These are phyloP conservation scores for Skeletonema potamos DNA, from an alignment of 108 stramenopile genomes.

Conservation along the genomic window DNA sequence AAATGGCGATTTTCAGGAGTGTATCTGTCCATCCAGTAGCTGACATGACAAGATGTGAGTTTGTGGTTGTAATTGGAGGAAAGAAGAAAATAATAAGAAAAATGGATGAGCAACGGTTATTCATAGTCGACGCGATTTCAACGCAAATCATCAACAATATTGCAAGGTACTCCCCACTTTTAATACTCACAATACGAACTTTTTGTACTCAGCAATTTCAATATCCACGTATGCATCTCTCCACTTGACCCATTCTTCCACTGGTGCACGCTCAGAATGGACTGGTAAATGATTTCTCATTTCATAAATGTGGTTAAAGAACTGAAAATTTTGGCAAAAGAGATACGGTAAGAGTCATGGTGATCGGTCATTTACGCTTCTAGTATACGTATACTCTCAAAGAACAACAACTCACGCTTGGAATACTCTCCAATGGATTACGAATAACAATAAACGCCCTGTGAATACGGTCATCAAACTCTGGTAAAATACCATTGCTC, in stretches of 20 bases:
- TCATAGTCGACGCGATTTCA: background rate
- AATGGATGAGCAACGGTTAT: background rate
- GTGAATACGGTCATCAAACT: conserved; percentile 35
- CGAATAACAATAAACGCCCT: conserved; percentile 46
- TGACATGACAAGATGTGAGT: conserved; percentile 1
- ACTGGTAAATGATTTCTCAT: conserved; percentile 48
- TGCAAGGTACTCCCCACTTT: no score
- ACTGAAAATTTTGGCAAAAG: background rate
- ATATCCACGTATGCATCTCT: conserved; percentile 46
- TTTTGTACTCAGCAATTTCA: conserved; percentile 45
- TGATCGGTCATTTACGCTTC: background rate
- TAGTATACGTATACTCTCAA: background rate
- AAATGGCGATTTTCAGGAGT: conserved; percentile 37
- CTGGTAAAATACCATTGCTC: conserved; percentile 41
- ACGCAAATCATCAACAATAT: background rate
- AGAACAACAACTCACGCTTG: conserved; percentile 8
- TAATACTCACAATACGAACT: conserved; percentile 40
- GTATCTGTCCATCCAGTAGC: conserved; percentile 53
- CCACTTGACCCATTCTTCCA: conserved; percentile 60
- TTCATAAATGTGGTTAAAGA: conserved; percentile 56
- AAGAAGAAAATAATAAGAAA: background rate
- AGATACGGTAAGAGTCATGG: background rate
- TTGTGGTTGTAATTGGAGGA: background rate
- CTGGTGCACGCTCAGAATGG: conserved; percentile 52
- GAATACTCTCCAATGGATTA: conserved; percentile 52